Evolutionary conservation across 345 rosid genomes (phyloP).

Genomic region (Geranium rotundifolium): DNA sequence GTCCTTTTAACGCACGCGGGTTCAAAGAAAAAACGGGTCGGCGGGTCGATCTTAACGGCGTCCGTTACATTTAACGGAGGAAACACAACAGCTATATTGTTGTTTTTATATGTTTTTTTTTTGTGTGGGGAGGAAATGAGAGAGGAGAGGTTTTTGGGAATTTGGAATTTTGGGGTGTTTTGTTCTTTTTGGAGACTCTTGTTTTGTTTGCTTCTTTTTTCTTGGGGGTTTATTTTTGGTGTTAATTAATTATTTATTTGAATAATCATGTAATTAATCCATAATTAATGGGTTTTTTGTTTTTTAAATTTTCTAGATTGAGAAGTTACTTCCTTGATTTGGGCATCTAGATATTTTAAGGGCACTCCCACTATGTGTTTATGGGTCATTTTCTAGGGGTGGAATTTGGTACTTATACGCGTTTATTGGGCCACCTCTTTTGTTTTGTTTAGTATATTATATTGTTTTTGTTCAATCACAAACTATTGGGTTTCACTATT

Average conservation of each 20-base stretch:
- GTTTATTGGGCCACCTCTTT: not conserved
- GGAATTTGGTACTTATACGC: not conserved
- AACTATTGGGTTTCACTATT: not conserved
- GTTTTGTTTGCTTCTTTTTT: not conserved
- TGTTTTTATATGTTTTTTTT: no score
- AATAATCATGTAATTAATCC: not conserved
- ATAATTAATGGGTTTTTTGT: not conserved
- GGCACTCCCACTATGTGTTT: not conserved
- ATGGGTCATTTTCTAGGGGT: not conserved
- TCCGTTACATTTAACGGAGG: slow-evolving; percentile 38
- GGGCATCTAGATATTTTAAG: not conserved
- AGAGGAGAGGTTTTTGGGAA: not conserved
- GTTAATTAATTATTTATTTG: no score
- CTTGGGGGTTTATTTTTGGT: not conserved
- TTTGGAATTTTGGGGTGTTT: no score
- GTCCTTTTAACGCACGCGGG: slow-evolving; percentile 27
- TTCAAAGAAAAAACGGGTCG: slow-evolving; percentile 9
- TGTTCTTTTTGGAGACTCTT: not conserved
- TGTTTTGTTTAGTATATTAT: not conserved
- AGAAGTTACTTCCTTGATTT: not conserved
- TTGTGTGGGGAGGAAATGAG: not conserved
- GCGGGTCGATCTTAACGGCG: slow-evolving; percentile 35
- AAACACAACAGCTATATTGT: no score
- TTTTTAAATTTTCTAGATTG: no score
- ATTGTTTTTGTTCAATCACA: not conserved